phyloP scores from a whole-genome alignment of 306 rosid genomes.

The Sechiopsis laciniata region DNA sequence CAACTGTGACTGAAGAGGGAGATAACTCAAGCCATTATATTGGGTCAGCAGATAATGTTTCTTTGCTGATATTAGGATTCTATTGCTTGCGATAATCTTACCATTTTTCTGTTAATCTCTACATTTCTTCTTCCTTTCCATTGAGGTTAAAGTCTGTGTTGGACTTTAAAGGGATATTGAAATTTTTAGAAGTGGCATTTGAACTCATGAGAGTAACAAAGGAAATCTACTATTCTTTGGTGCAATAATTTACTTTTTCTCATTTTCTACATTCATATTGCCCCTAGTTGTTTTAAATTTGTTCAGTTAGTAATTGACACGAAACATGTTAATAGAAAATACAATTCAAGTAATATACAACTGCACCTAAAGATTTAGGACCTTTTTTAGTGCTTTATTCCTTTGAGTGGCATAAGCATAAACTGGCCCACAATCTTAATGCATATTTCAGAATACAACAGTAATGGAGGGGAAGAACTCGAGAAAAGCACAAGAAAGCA shows the following conservation, averaged over 20 bases:
- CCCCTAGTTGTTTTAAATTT: neutral
- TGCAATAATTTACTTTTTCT: neutral
- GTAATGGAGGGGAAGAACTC: neutral
- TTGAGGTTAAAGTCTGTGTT: neutral
- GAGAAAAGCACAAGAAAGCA: too few relatives aligned
- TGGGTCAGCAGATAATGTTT: conserved; percentile 11
- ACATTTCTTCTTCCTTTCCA: neutral
- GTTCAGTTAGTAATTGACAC: neutral
- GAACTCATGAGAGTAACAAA: neutral
- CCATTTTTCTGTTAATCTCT: neutral
- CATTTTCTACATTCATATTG: neutral
- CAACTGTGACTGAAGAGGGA: neutral
- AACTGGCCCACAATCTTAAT: neutral
- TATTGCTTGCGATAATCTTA: neutral
- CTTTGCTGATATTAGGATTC: neutral
- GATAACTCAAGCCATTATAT: neutral
- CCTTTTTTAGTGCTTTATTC: too few relatives aligned
- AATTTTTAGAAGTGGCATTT: neutral
- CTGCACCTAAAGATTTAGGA: neutral
- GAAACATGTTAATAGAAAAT: neutral
- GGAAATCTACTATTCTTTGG: neutral
- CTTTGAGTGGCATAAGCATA: too few relatives aligned
- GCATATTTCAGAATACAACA: neutral
- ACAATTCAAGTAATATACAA: neutral
- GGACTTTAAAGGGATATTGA: neutral